phyloP scores from a whole-genome alignment of 1,284 basidiomycete species.

The Volvariella volvacea region DNA sequence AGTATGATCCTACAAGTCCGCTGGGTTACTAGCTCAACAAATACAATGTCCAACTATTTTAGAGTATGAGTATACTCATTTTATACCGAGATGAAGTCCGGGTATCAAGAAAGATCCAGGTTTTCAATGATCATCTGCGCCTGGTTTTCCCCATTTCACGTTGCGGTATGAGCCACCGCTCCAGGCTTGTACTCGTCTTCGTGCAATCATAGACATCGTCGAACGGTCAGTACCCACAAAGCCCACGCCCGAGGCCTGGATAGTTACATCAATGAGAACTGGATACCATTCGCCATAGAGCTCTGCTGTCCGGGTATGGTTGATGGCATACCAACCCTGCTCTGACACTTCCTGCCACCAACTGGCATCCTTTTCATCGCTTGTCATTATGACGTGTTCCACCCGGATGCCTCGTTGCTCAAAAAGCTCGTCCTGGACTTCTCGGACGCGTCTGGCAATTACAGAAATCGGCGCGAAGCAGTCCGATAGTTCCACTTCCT shows the following conservation, averaged over 20 bases:
- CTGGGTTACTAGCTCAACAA: too few relatives aligned
- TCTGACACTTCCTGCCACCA: slow-evolving; percentile 61
- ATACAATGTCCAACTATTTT: too few relatives aligned
- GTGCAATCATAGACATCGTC: slow-evolving; percentile 62
- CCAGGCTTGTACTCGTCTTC: slow-evolving; percentile 60
- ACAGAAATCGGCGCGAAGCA: slow-evolving; percentile 58
- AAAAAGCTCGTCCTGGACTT: slow-evolving; percentile 51
- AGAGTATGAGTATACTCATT: background rate
- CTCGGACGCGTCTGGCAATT: slow-evolving; percentile 52
- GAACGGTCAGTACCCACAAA: slow-evolving; percentile 66
- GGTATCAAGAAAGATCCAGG: background rate
- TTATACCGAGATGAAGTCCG: background rate
- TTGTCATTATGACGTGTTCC: slow-evolving; percentile 61
- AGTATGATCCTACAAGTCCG: too few relatives aligned
- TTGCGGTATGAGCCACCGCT: slow-evolving; percentile 42
- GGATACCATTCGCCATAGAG: slow-evolving; percentile 61
- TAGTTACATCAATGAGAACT: slow-evolving; percentile 60
- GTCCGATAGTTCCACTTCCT: slow-evolving; percentile 33
- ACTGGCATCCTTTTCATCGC: slow-evolving; percentile 55
- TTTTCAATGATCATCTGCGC: slow-evolving; percentile 36
- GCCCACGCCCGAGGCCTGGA: slow-evolving; percentile 57
- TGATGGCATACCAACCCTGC: slow-evolving; percentile 53
- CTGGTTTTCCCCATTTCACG: slow-evolving; percentile 48
- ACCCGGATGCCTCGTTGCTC: slow-evolving; percentile 43
- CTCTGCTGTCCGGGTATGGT: slow-evolving; percentile 51